phyloP scores from a whole-genome alignment of 2,329 filamentous ascomycete species.

The Pyricularia pennisetigena region DNA sequence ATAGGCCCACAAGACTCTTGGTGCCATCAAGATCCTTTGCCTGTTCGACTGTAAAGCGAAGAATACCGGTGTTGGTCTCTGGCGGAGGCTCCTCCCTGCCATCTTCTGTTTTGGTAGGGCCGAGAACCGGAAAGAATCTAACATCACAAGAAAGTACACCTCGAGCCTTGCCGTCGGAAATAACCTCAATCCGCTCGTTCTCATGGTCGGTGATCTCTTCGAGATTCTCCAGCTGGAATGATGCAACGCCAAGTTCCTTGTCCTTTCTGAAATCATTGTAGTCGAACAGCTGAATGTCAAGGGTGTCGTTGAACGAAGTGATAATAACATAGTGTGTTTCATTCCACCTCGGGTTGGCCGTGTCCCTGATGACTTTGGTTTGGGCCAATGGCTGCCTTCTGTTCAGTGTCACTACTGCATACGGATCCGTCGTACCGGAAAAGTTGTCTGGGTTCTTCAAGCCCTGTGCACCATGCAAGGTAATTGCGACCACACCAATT shows the following conservation, averaged over 20 bases:
- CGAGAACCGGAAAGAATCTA: constrained; percentile 89
- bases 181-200: constrained; percentile 75
- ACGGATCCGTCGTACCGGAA: constrained; percentile 83
- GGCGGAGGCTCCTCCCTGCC: constrained; percentile 73
- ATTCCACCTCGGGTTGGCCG: constrained; percentile 83
- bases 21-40: constrained; percentile 90
- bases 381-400: constrained; percentile 70
- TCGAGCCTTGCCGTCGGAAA: constrained; percentile 73
- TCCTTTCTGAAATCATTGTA: constrained; percentile 96
- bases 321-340: constrained; percentile 95
- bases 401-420: constrained; percentile 77
- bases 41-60: constrained; percentile 87
- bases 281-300: constrained; percentile 80
- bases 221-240: constrained; percentile 74
- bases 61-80: constrained; percentile 87
- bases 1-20: constrained; percentile 82
- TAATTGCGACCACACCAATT: constrained; percentile 86
- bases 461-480: constrained; percentile 80
- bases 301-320: constrained; percentile 77
- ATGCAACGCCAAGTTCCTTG: constrained; percentile 83
- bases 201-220: constrained; percentile 71
- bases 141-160: constrained; percentile 75
- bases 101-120: constrained; percentile 60
- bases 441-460: constrained; percentile 96
- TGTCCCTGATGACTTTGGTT: constrained; percentile 82